phyloP scores from a whole-genome alignment of 768 basidiomycete species.

The Pisolithus orientalis region DNA sequence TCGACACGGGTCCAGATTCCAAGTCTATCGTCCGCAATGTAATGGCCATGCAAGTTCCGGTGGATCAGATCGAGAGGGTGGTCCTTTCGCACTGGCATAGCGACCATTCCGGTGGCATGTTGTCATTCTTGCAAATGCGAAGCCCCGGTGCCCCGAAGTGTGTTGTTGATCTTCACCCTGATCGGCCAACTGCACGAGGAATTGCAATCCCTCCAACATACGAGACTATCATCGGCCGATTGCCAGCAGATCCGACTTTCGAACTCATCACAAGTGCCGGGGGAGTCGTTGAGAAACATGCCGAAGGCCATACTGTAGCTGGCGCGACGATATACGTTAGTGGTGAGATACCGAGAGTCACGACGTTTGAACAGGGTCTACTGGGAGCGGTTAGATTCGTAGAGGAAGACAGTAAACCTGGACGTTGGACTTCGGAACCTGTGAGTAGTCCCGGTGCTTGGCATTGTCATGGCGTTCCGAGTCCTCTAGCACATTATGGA shows the following conservation, averaged over 20 bases:
- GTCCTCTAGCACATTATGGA: constrained; percentile 64
- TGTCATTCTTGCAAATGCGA: constrained; percentile 53
- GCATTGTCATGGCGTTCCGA: background rate
- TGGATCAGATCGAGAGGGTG: constrained; percentile 52
- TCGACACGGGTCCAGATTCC: constrained; percentile 82
- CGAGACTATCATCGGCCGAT: constrained; percentile 49
- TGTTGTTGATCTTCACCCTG: constrained; percentile 70
- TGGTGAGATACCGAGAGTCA: constrained; percentile 71
- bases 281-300: constrained; percentile 50
- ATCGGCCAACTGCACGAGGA: constrained; percentile 66
- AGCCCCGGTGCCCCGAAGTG: constrained; percentile 26
- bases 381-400: constrained; percentile 63
- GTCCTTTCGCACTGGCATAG: constrained; percentile 79
- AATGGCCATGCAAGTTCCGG: constrained; percentile 48
- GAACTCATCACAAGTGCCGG: constrained; percentile 51
- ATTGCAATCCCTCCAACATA: constrained; percentile 60
- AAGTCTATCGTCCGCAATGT: constrained; percentile 70
- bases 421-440: constrained; percentile 50
- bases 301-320: constrained; percentile 60
- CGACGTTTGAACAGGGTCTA: constrained; percentile 62
- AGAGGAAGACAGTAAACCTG: constrained; percentile 18
- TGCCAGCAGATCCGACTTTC: constrained; percentile 70
- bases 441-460: constrained; percentile 26
- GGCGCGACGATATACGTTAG: constrained; percentile 66
- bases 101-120: constrained; percentile 70